Evolutionary conservation across 768 basidiomycete species (phyloP).

Genomic region (Lactarius pseudohatsudake): DNA sequence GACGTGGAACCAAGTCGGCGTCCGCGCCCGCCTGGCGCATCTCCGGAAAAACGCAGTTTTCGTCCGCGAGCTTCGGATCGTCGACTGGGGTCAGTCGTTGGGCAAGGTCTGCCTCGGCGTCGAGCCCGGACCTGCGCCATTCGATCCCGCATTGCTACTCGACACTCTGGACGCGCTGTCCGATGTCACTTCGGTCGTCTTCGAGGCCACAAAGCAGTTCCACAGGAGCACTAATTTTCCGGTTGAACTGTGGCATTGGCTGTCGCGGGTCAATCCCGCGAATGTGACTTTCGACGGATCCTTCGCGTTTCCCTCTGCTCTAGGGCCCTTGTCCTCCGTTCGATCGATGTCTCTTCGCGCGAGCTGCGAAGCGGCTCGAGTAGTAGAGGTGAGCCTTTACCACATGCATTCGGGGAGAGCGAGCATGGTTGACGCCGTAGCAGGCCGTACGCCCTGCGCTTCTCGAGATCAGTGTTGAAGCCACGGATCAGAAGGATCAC

Average conservation of each 20-base stretch:
- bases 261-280: not conserved
- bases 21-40: slow-evolving; percentile 1
- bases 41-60: not conserved
- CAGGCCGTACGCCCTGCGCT: not conserved
- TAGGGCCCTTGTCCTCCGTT: not conserved
- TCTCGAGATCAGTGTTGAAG: not conserved
- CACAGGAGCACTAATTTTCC: not conserved
- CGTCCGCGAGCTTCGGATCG: slow-evolving; percentile 11
- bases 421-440: not conserved
- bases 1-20: slow-evolving; percentile 1
- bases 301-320: not conserved
- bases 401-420: not conserved
- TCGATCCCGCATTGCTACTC: not conserved
- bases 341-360: not conserved
- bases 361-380: not conserved
- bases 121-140: not conserved
- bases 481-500: not conserved
- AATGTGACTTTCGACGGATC: slow-evolving; percentile 5
- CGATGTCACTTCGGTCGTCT: slow-evolving; percentile 8
- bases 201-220: not conserved
- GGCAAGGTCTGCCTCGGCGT: not conserved
- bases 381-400: not conserved
- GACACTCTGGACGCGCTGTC: not conserved
- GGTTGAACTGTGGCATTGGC: slow-evolving; percentile 7
- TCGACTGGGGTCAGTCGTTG: slow-evolving; percentile 4